phyloP scores from a whole-genome alignment of 805 yeast genomes.

The Spathaspora boniae region DNA sequence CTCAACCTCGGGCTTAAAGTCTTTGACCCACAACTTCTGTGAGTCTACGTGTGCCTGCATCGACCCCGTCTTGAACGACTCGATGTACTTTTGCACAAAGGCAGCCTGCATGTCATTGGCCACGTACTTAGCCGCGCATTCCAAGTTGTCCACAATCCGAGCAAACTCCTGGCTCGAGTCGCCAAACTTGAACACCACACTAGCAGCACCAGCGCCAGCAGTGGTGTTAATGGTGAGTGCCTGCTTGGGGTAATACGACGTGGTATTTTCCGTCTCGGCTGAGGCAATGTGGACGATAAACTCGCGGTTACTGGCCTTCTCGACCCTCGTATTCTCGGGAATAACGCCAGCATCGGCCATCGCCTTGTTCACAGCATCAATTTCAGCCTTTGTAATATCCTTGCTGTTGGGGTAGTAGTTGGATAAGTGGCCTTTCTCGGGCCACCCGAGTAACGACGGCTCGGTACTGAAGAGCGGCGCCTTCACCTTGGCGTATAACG shows the following conservation, averaged over 20 bases:
- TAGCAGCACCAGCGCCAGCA: constrained; percentile 32
- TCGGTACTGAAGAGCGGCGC: constrained; percentile 50
- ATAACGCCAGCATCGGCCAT: constrained; percentile 59
- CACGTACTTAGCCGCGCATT: constrained; percentile 55
- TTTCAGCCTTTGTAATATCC: constrained; percentile 53
- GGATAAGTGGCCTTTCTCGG: constrained; percentile 70
- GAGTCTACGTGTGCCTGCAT: constrained; percentile 83
- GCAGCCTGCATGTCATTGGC: constrained; percentile 70
- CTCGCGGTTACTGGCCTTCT: constrained; percentile 45
- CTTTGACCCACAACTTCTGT: constrained; percentile 85
- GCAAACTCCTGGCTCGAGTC: constrained; percentile 69
- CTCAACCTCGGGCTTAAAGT: constrained; percentile 65
- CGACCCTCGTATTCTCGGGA: constrained; percentile 80
- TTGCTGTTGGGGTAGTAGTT: constrained; percentile 58
- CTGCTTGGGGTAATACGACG: constrained; percentile 50
- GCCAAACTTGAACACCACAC: constrained; percentile 62
- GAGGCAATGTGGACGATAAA: constrained; percentile 71
- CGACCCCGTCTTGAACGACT: constrained; percentile 75
- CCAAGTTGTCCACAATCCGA: constrained; percentile 53
- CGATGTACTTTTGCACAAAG: constrained; percentile 64
- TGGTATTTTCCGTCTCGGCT: constrained; percentile 44
- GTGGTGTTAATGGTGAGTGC: constrained; percentile 37
- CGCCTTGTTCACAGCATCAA: constrained; percentile 62
- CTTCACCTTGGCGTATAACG: constrained; percentile 41
- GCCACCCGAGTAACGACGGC: constrained; percentile 66